A percentile compares a stretch with the other conserved stretches of the same genome.
Evolutionary conservation across 257 asterid species (phyloP).

Genomic region (Forsythia suspensa): DNA sequence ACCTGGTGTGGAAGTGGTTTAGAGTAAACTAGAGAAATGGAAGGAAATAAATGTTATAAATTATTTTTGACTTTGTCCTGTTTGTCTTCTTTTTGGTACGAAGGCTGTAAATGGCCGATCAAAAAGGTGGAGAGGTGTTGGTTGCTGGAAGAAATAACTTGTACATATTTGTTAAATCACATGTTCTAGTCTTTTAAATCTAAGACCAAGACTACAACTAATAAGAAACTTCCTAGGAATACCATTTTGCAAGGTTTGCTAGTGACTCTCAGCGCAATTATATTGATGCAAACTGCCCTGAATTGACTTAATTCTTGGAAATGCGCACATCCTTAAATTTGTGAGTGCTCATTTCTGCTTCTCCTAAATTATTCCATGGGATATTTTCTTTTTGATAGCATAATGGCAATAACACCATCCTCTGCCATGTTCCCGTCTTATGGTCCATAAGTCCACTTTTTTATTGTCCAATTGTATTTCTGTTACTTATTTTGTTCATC

Average conservation of each 20-base stretch:
- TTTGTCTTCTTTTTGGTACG: not conserved
- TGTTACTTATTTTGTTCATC: not conserved
- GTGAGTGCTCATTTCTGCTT: not conserved
- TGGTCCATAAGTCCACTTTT: constrained; percentile 5
- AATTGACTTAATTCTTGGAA: not conserved
- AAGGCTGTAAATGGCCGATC: not conserved
- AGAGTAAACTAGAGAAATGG: too few species aligned
- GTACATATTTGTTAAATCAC: not conserved
- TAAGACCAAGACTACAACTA: not conserved
- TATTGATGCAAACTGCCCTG: not conserved
- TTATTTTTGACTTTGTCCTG: not conserved
- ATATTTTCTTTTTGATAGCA: not conserved
- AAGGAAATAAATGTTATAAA: not conserved
- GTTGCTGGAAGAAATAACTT: not conserved
- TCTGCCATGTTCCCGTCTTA: not conserved
- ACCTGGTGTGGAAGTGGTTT: too few species aligned
- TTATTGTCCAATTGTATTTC: not conserved
- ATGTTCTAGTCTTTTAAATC: not conserved
- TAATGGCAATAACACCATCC: not conserved
- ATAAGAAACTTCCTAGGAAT: not conserved
- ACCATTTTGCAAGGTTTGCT: not conserved
- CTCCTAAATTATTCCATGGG: not conserved
- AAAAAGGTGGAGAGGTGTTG: not conserved
- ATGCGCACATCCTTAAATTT: not conserved
- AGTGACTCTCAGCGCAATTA: not conserved